phyloP scores from a whole-genome alignment of 768 basidiomycete species.

The Leccinum barrowsii region DNA sequence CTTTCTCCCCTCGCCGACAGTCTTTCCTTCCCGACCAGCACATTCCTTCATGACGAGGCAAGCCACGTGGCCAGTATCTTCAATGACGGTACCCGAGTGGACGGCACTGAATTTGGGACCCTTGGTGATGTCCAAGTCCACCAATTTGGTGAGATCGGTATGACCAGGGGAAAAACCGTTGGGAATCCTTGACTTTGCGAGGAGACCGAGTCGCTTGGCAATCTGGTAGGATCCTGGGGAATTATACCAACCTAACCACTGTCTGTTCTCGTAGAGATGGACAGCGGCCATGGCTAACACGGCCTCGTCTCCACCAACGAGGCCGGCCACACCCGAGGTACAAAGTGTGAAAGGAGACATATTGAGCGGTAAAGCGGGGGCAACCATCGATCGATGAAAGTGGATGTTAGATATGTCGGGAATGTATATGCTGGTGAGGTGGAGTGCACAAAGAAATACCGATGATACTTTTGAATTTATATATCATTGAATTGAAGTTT shows the following conservation, averaged over 20 bases:
- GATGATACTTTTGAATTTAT: background rate
- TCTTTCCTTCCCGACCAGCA: background rate
- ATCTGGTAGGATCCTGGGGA: constrained; percentile 30
- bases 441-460: too few species aligned
- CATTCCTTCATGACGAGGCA: constrained; percentile 6
- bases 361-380: too few species aligned
- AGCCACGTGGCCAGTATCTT: constrained; percentile 3
- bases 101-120: constrained; percentile 4
- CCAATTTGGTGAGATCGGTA: constrained; percentile 6
- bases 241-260: constrained; percentile 33
- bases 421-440: too few species aligned
- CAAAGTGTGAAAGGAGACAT: background rate
- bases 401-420: background rate
- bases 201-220: constrained; percentile 20
- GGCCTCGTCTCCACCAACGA: constrained; percentile 29
- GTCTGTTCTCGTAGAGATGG: constrained; percentile 21
- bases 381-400: background rate
- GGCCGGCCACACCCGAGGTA: background rate
- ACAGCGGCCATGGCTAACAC: constrained; percentile 29
- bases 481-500: too few species aligned
- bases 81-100: background rate
- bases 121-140: background rate
- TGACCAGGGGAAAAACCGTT: constrained; percentile 3
- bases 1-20: background rate
- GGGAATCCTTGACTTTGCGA: constrained; percentile 15